Conservation (phyloP, 805 yeast genomes). For the Ogataea angusta region DNA sequence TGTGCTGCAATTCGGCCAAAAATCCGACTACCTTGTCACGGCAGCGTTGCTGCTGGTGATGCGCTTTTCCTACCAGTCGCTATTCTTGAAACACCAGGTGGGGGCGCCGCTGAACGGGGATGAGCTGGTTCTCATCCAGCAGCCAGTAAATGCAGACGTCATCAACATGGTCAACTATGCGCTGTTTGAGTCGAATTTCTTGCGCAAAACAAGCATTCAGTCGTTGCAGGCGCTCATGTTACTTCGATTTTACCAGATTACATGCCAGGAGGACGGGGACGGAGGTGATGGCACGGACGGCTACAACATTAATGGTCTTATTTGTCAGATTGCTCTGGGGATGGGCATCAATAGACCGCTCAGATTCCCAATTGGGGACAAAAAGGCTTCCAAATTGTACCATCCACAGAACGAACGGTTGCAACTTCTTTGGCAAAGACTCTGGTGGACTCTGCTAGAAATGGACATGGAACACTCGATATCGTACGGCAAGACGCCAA, state of each 20-base stretch:
- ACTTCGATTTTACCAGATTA: slow-evolving; percentile 38
- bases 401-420: slow-evolving; percentile 15
- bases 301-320: slow-evolving; percentile 34
- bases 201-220: slow-evolving; percentile 39
- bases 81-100: slow-evolving; percentile 19
- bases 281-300: slow-evolving; percentile 43
- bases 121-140: slow-evolving; percentile 27
- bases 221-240: slow-evolving; percentile 42
- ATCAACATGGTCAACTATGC: slow-evolving; percentile 38
- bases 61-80: slow-evolving; percentile 27
- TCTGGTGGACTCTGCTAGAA: slow-evolving; percentile 27
- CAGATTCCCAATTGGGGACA: slow-evolving; percentile 10
- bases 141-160: slow-evolving; percentile 40
- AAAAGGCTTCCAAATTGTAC: not conserved
- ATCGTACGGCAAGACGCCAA: slow-evolving; percentile 23
- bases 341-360: slow-evolving; percentile 47
- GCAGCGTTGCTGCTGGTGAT: slow-evolving; percentile 28
- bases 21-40: slow-evolving; percentile 23
- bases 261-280: slow-evolving; percentile 51
- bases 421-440: slow-evolving; percentile 27
- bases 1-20: slow-evolving; percentile 9
- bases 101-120: slow-evolving; percentile 15
- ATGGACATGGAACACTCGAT: slow-evolving; percentile 25
- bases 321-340: slow-evolving; percentile 39
- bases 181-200: slow-evolving; percentile 37